phyloP scores from a whole-genome alignment of 108 stramenopile species.

The Fistulifera pelliculosa region DNA sequence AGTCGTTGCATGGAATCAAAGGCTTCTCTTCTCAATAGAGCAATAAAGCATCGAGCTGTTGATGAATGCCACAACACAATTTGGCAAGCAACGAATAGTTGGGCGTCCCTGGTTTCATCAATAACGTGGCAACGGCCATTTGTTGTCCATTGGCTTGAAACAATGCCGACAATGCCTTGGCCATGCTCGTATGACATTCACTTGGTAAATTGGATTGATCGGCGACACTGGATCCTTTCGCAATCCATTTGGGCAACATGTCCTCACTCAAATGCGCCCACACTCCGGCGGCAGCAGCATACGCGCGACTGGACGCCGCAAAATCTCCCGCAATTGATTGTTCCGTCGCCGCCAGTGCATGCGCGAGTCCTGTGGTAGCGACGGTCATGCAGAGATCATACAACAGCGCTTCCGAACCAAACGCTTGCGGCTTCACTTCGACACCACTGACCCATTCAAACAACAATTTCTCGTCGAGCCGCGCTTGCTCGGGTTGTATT shows the following conservation, averaged over 20 bases:
- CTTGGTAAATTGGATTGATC: constrained; percentile 53
- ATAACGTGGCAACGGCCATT: constrained; percentile 82
- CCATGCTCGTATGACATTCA: constrained; percentile 54
- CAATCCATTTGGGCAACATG: constrained; percentile 75
- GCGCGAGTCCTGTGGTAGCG: constrained; percentile 56
- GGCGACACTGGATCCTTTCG: constrained; percentile 57
- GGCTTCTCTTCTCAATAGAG: constrained; percentile 48
- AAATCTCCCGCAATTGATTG: constrained; percentile 66
- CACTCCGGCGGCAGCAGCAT: constrained; percentile 67
- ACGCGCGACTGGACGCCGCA: constrained; percentile 55
- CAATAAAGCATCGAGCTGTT: constrained; percentile 66
- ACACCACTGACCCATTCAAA: constrained; percentile 67
- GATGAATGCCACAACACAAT: constrained; percentile 55
- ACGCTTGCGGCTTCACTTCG: constrained; percentile 34
- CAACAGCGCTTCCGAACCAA: constrained; percentile 82
- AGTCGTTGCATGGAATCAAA: constrained; percentile 51
- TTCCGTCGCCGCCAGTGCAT: constrained; percentile 68
- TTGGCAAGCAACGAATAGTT: constrained; percentile 79
- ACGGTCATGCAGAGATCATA: constrained; percentile 76
- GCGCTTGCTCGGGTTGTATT: constrained; percentile 71
- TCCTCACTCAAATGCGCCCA: constrained; percentile 59
- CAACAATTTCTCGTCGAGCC: constrained; percentile 49
- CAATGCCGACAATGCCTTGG: constrained; percentile 51
- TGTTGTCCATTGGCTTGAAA: constrained; percentile 82
- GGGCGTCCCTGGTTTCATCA: constrained; percentile 69